These are phyloP conservation scores for Abortiporus biennis DNA, from an alignment of 1,284 basidiomycete species.

Conservation along the genomic window DNA sequence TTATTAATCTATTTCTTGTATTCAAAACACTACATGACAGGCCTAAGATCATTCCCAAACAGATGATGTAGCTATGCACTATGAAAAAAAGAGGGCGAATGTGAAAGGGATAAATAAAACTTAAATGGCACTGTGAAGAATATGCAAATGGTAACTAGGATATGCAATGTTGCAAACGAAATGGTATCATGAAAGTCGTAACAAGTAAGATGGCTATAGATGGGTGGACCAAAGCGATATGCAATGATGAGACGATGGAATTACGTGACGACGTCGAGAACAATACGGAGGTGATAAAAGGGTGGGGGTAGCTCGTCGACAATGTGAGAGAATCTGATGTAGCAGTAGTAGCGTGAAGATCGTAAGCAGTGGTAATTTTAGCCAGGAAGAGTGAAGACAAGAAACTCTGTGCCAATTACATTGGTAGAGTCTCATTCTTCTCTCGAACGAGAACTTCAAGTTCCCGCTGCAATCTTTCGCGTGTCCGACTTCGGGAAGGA, in stretches of 20 bases:
- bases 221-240: not conserved
- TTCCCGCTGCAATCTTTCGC: conserved; percentile 17
- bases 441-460: conserved; percentile 23
- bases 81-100: too few relatives aligned
- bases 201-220: not conserved
- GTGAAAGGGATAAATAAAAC: conserved; percentile 5
- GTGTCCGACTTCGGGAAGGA: conserved; percentile 34
- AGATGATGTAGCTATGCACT: too few relatives aligned
- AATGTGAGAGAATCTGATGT: conserved; percentile 1
- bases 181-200: too few relatives aligned
- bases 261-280: not conserved
- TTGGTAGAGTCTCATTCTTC: conserved; percentile 23
- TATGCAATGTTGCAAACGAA: too few relatives aligned
- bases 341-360: not conserved
- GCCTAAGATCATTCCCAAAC: too few relatives aligned
- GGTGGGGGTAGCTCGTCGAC: not conserved
- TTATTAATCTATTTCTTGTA: too few relatives aligned
- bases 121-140: conserved; percentile 3
- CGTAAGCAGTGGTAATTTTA: not conserved
- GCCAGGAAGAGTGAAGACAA: not conserved
- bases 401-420: conserved; percentile 20
- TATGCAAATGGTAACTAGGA: not conserved
- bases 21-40: too few relatives aligned
- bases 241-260: not conserved
- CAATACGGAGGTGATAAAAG: not conserved